Evolutionary conservation across 495 filamentous ascomycete species (phyloP).

Genomic region (Lasiosphaeria hispida): DNA sequence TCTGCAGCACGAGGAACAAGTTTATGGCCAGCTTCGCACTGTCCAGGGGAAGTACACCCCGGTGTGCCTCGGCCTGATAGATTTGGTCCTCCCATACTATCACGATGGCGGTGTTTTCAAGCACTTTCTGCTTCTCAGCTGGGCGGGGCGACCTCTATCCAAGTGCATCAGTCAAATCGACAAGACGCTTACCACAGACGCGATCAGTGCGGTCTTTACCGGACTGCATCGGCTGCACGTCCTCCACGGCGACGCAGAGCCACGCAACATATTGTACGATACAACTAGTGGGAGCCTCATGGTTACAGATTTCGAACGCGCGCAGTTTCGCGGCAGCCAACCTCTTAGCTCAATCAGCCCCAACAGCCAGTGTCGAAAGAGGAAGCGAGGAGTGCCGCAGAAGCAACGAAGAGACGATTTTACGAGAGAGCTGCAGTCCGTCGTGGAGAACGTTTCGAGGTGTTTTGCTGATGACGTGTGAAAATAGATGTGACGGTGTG

Average conservation of each 20-base stretch:
- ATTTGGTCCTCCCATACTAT: slow-evolving; percentile 29
- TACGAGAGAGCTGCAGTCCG: not conserved
- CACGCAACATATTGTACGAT: slow-evolving; percentile 28
- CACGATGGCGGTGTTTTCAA: slow-evolving; percentile 27
- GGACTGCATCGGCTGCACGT: slow-evolving; percentile 22
- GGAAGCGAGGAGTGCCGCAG: not conserved
- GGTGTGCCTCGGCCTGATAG: slow-evolving; percentile 36
- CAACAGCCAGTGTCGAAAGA: not conserved
- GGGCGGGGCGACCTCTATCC: slow-evolving; percentile 25
- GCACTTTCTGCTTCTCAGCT: slow-evolving; percentile 38
- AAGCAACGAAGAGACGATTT: slow-evolving; percentile 3
- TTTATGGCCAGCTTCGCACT: slow-evolving; percentile 32
- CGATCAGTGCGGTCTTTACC: slow-evolving; percentile 11
- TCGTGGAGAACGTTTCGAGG: not conserved
- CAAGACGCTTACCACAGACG: slow-evolving; percentile 4
- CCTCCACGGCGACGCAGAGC: slow-evolving; percentile 25
- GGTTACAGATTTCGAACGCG: slow-evolving; percentile 30
- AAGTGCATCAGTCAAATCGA: slow-evolving; percentile 12
- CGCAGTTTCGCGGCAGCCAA: not conserved
- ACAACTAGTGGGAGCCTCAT: slow-evolving; percentile 20
- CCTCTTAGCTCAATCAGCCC: not conserved
- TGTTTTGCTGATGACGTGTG: too few species aligned
- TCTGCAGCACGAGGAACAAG: slow-evolving; percentile 33
- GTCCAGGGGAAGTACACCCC: slow-evolving; percentile 39
- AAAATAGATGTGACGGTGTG: too few species aligned